Conservation (phyloP, 768 basidiomycete species). For the Butyriboletus loyo region DNA sequence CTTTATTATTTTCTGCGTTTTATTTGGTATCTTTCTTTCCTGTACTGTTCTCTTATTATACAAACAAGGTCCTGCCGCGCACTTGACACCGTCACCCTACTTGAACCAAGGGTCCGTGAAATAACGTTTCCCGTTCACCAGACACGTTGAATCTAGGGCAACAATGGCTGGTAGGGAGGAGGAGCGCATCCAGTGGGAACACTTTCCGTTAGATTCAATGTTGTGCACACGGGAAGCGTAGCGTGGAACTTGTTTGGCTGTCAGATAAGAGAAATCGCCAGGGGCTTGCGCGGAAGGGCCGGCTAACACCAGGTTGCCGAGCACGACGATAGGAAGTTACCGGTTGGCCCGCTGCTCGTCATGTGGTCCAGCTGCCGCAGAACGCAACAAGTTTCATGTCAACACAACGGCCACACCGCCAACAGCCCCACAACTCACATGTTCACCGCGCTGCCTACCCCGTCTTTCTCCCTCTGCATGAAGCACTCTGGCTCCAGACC, state of each 20-base stretch:
- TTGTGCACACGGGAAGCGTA: not conserved
- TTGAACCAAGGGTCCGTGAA: not conserved
- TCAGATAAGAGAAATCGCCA: constrained; percentile 2
- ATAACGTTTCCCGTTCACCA: not conserved
- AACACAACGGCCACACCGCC: constrained; percentile 11
- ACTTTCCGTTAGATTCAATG: not conserved
- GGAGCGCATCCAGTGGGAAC: not conserved
- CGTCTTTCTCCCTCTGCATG: constrained; percentile 59
- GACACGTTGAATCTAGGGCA: not conserved
- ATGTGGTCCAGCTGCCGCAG: not conserved
- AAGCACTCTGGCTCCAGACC: constrained; percentile 59
- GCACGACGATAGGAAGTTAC: constrained; percentile 6
- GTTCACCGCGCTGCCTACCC: constrained; percentile 51
- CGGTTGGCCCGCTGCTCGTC: constrained; percentile 13
- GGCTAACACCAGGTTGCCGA: constrained; percentile 1
- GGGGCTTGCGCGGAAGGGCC: constrained; percentile 8
- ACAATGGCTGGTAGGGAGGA: not conserved
- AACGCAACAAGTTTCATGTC: constrained; percentile 21
- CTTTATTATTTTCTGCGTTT: constrained; percentile 24
- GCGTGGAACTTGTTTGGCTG: not conserved
- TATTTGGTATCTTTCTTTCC: constrained; percentile 26
- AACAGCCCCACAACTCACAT: not conserved
- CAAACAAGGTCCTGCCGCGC: constrained; percentile 2
- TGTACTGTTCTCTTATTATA: constrained; percentile 28
- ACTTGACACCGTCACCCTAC: not conserved